Evolutionary conservation across 768 basidiomycete genomes (phyloP), one percentile per base, ranked within the genome.

Genomic region (Fomitopsis pulvina): DNA sequence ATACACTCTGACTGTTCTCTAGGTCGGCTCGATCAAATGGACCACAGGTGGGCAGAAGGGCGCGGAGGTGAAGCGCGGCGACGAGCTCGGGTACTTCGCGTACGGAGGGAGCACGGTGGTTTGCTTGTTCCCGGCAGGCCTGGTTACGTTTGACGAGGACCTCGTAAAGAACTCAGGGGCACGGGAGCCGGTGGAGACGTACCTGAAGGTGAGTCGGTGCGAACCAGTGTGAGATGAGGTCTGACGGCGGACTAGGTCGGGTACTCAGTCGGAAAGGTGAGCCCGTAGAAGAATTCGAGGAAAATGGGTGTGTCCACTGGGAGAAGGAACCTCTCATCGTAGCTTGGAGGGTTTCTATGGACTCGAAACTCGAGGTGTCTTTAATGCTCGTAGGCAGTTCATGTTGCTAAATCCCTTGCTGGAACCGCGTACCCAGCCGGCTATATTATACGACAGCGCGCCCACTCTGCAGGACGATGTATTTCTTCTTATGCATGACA

Each of bases 51-150:
- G 74, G 25, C 50, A 76, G 63, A 71, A 76, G 51, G 72, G 74
- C 8, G 67, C 74, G 39, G 66, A 63, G 39, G 65, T 90, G 12
- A 73, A 78, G 41, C 78, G 79, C 50, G 87, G 86, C 39, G 80
- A 84, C 27, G 80, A 83, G 64, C 70, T 84, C 0, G 82, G 82
- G 52, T 75, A 77, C 57, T 83, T 83, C 55, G 76, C 81, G 24
- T 90, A 89, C 60, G 88, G 87, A 1, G 87, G 87, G n/a, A 85
- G 83, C 56, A 89, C 87, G 1, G 54, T 81, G 27, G 74, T 87
- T 25, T 71, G 63, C 18, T 60, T 87, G 16, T 85, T 85, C 65
- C 81, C 83, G 2, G 67, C 66, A 27, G 74, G 75, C 21, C 58
- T 75, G 3, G 71, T 77, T 53, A 75, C 73, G 55, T 82, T 81